Conservation (phyloP, 2,329 filamentous ascomycete species). For the Trichophyton schoenleinii region DNA sequence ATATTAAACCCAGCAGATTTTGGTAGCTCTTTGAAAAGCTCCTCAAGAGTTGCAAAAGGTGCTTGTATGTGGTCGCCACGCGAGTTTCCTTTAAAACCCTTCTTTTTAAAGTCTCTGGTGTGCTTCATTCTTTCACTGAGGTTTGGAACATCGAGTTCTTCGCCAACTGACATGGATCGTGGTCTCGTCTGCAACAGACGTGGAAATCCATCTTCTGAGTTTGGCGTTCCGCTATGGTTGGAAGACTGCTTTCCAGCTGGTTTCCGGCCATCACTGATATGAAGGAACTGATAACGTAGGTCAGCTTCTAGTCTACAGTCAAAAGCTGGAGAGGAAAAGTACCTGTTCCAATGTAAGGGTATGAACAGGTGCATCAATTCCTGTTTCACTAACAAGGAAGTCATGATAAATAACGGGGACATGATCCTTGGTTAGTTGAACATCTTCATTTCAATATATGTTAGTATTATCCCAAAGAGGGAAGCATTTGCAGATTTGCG, state of each 20-base stretch:
- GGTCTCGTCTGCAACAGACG: conserved; percentile 30
- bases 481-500: conserved; percentile 4
- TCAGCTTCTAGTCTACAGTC: conserved; percentile 1
- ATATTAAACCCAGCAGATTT: conserved; percentile 89
- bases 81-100: conserved; percentile 91
- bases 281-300: conserved; percentile 50
- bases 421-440: conserved; percentile 96
- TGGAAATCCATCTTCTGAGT: conserved; percentile 10
- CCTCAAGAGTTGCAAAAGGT: conserved; percentile 87
- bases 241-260: conserved; percentile 22
- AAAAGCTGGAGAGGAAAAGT: neutral
- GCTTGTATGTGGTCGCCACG: conserved; percentile 91
- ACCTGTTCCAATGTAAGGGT: conserved; percentile 80
- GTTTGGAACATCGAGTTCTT: conserved; percentile 39
- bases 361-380: conserved; percentile 92
- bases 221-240: conserved; percentile 1
- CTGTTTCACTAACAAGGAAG: conserved; percentile 93
- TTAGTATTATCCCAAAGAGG: neutral
- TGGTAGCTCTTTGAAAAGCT: conserved; percentile 77
- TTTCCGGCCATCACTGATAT: conserved; percentile 53
- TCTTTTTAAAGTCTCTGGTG: conserved; percentile 84
- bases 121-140: conserved; percentile 86
- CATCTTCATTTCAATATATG: conserved; percentile 53
- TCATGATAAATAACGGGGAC: conserved; percentile 98
- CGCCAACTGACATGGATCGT: conserved; percentile 50